A percentile compares a stretch with the other conserved stretches of the same genome.
Evolutionary conservation across 169 alveolate species (phyloP).

Genomic region (Plasmodium adleri): DNA sequence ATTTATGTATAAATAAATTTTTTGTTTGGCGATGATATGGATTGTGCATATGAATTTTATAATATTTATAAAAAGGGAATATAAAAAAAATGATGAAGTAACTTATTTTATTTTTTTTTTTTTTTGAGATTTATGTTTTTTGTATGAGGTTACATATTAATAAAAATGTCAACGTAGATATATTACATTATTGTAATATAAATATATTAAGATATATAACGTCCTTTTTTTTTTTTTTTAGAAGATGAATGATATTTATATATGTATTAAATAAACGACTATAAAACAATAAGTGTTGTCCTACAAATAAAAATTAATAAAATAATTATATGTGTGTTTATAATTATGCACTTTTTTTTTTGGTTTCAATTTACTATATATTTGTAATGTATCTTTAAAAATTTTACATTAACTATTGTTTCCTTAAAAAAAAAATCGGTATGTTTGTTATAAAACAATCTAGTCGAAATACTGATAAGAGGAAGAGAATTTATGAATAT

Average conservation of each 20-base stretch:
- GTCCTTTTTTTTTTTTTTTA: conserved; percentile 17
- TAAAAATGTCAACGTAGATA: no score
- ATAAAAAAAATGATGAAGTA: no score
- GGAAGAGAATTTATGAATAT: not conserved
- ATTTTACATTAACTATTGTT: conserved; percentile 43
- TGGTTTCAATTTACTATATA: not conserved
- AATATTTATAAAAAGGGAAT: no score
- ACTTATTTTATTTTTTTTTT: no score
- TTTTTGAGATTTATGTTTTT: no score
- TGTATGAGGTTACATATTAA: no score
- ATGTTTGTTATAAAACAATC: conserved; percentile 47
- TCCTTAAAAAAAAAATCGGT: conserved; percentile 68
- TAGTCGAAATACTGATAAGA: conserved; percentile 44
- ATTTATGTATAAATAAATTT: no score
- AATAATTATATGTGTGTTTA: not conserved
- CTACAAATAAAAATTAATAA: conserved; percentile 48
- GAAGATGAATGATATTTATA: not conserved
- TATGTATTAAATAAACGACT: conserved; percentile 67
- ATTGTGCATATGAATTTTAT: no score
- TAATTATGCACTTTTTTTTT: not conserved
- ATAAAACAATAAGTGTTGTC: conserved; percentile 37
- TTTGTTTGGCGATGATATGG: no score
- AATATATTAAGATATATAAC: not conserved
- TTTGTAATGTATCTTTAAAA: conserved; percentile 12
- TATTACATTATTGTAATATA: no score